phyloP scores from a whole-genome alignment of 2,329 filamentous ascomycete genomes.

The Diaporthe aspalathi region DNA sequence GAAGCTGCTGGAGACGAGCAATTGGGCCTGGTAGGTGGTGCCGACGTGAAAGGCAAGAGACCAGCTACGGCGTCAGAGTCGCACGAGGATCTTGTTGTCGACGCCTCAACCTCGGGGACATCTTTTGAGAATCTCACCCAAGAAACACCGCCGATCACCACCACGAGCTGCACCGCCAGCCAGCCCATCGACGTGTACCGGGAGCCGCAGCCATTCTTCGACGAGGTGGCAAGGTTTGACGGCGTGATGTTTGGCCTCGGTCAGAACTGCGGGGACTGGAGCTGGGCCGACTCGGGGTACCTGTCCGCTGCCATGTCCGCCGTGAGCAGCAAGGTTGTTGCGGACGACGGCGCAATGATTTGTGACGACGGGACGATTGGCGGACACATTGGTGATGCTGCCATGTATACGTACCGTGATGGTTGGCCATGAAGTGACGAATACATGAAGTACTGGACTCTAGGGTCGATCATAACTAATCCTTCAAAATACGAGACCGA shows the following conservation, averaged over 20 bases:
- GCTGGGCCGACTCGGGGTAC: conserved; percentile 28
- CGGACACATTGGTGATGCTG: conserved; percentile 6
- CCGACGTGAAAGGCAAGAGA: conserved; percentile 5
- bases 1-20: not conserved
- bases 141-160: not conserved
- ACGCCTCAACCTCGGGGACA: not conserved
- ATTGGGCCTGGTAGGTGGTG: too few relatives aligned
- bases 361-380: conserved; percentile 8
- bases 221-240: not conserved
- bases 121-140: not conserved
- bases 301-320: conserved; percentile 10
- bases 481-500: not conserved
- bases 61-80: not conserved
- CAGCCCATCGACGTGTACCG: conserved; percentile 16
- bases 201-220: conserved; percentile 3
- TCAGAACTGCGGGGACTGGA: conserved; percentile 2
- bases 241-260: conserved; percentile 5
- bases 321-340: not conserved
- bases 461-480: not conserved
- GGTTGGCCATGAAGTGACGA: conserved; percentile 11
- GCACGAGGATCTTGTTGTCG: not conserved
- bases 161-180: not conserved
- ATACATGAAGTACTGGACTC: not conserved
- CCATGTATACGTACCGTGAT: not conserved
- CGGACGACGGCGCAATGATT: not conserved